phyloP scores from a whole-genome alignment of 2,329 filamentous ascomycete species.

The Monosporascus sp. region DNA sequence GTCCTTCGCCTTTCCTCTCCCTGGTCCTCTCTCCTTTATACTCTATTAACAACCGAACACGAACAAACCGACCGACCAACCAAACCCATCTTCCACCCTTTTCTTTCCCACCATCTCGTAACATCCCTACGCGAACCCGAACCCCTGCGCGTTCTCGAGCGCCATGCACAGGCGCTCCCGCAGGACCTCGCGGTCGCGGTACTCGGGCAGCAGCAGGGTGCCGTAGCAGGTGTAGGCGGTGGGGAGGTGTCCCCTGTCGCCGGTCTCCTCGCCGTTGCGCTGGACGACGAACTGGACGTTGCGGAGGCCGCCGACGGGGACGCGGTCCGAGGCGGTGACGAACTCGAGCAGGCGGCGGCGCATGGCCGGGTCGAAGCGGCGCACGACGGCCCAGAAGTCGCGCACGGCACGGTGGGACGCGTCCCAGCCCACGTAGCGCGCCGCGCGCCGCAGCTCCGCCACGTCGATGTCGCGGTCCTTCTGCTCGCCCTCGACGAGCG shows the following conservation, averaged over 20 bases:
- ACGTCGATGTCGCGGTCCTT: constrained; percentile 60
- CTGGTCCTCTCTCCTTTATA: too few relatives aligned
- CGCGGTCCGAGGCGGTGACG: constrained; percentile 85
- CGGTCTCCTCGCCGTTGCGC: constrained; percentile 62
- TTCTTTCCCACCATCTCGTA: background rate
- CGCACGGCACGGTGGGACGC: constrained; percentile 61
- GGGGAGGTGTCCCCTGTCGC: constrained; percentile 56
- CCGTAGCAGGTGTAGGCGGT: constrained; percentile 94
- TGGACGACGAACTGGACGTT: constrained; percentile 82
- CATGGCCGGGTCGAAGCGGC: constrained; percentile 60
- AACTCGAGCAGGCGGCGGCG: constrained; percentile 80
- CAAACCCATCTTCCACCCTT: background rate
- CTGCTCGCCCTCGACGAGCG: constrained; percentile 75
- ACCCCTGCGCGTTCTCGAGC: constrained; percentile 81
- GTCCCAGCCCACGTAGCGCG: constrained; percentile 79
- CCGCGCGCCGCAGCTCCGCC: constrained; percentile 60
- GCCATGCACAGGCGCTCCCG: constrained; percentile 75
- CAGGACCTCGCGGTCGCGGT: constrained; percentile 64
- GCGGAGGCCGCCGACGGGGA: constrained; percentile 80
- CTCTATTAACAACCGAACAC: too few relatives aligned
- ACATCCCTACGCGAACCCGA: constrained; percentile 64
- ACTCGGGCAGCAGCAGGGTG: constrained; percentile 79
- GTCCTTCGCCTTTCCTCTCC: too few relatives aligned
- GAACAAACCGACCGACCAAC: too few relatives aligned
- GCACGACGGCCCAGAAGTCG: constrained; percentile 81